Percentiles rank a stretch among this genome's conserved stretches.
Conservation (phyloP, 108 stramenopile genomes). For the Cyclostephanos invisitatus region DNA sequence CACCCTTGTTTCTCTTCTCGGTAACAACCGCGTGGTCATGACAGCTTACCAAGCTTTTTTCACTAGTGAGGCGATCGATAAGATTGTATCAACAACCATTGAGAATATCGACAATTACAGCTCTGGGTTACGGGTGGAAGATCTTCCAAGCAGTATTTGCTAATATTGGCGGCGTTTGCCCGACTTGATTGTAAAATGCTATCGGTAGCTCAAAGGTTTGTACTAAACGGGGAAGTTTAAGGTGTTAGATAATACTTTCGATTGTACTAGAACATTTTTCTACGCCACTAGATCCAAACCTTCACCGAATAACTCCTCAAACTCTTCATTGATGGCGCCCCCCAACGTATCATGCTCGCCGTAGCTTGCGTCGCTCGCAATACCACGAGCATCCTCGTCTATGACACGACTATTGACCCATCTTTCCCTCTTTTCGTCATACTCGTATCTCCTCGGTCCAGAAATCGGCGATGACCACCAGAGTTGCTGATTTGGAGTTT, state of each 20-base stretch:
- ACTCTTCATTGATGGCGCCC: constrained; percentile 56
- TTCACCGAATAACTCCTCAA: constrained; percentile 55
- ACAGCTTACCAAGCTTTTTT: constrained; percentile 85
- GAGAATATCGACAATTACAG: constrained; percentile 57
- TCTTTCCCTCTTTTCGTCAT: constrained; percentile 54
- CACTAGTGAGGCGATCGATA: constrained; percentile 76
- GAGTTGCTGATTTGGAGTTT: constrained; percentile 91
- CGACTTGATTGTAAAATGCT: not conserved
- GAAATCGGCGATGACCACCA: constrained; percentile 91
- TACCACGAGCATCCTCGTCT: constrained; percentile 27
- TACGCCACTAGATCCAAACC: constrained; percentile 53
- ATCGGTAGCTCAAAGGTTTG: not conserved
- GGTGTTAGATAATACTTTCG: no score
- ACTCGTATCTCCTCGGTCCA: constrained; percentile 92
- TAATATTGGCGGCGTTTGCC: not conserved
- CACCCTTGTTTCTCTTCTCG: constrained; percentile 54
- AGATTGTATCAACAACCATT: constrained; percentile 72
- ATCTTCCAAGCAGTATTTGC: constrained; percentile 41
- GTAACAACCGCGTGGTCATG: constrained; percentile 62
- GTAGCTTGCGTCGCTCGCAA: not conserved
- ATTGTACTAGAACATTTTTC: not conserved
- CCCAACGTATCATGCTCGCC: constrained; percentile 48
- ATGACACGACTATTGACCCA: constrained; percentile 77
- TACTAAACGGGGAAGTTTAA: not conserved
- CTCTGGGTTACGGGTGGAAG: constrained; percentile 34